Evolutionary conservation across 73 alveolate genomes (phyloP), one percentile per base, ranked within the genome.

Genomic region (Paramecium bursaria): DNA sequence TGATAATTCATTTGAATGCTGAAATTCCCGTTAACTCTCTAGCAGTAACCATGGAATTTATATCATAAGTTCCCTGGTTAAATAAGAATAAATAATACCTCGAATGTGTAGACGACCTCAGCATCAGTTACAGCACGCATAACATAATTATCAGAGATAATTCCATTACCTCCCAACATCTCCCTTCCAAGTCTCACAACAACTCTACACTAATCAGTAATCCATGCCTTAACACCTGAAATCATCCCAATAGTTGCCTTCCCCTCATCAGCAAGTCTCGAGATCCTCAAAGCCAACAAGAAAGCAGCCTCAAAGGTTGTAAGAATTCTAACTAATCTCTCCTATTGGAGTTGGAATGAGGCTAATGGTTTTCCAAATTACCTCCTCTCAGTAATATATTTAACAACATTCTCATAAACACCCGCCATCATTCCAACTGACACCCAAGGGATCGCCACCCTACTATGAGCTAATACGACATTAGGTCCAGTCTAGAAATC

Each of bases 81-180:
- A 0, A n/a, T n/a, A n/a, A n/a, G 4, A 15, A 23, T 73, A 14
- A 4, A 74, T 13, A 19, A 13, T 48, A 74, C 98, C 67, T 92
- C 98, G 79, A 90, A 94, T 14, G 98, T 92, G 60, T 90, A 86
- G 15, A 92, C 85, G 1, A 92, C 95, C 77, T 94, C 98, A n/a
- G 87, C 86, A 88, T 94, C 98, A 48, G 88, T 52, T 10, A 92
- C 7, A 14, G 87, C 88, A 80, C 86, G 92, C 87, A 94, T 94
- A 1, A 85, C 92, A 46, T 82, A 75, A 88, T 85, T 86, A 35
- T 94, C 98, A 13, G 86, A 61, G 0, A 94, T 17, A 23, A 94
- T 92, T 3, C 98, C 98, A 86, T 94, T 86, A 30, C 98, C 97
- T 4, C 98, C 98, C 15, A 80, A 39, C 82, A 91, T 73, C 55